Conservation (phyloP, 2,329 filamentous ascomycete genomes). For the Microcyclospora tardicrescens region DNA sequence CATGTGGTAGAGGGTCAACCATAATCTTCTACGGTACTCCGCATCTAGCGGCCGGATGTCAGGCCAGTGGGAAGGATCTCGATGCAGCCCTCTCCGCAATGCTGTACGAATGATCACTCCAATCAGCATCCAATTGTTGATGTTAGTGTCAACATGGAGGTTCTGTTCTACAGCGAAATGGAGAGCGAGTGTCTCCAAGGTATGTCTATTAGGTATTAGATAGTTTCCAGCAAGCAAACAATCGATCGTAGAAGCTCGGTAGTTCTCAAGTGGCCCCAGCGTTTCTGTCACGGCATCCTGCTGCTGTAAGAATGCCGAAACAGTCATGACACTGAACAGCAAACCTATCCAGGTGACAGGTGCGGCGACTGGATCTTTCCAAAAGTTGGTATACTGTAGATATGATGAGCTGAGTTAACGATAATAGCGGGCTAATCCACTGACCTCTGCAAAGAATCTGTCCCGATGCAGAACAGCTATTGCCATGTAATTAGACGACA, state of each 20-base stretch:
- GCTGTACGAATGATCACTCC: conserved; percentile 1
- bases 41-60: conserved; percentile 1
- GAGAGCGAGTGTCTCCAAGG: not conserved
- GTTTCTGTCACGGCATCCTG: not conserved
- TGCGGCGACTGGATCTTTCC: not conserved
- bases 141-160: not conserved
- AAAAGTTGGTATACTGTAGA: not conserved
- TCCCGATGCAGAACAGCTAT: not conserved
- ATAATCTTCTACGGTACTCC: conserved; percentile 2
- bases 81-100: conserved; percentile 1
- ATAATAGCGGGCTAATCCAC: not conserved
- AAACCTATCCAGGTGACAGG: not conserved
- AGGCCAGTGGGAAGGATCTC: conserved; percentile 2
- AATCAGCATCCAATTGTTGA: conserved; percentile 1
- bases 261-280: not conserved
- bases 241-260: not conserved
- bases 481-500: not conserved
- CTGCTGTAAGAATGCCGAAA: not conserved
- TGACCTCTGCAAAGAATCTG: not conserved
- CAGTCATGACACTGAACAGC: not conserved
- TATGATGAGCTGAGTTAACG: not conserved
- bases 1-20: not conserved
- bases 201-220: not conserved
- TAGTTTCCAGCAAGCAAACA: not conserved
- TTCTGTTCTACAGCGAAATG: not conserved